phyloP scores from a whole-genome alignment of 2,329 filamentous ascomycete genomes.

The Trichoderma breve region DNA sequence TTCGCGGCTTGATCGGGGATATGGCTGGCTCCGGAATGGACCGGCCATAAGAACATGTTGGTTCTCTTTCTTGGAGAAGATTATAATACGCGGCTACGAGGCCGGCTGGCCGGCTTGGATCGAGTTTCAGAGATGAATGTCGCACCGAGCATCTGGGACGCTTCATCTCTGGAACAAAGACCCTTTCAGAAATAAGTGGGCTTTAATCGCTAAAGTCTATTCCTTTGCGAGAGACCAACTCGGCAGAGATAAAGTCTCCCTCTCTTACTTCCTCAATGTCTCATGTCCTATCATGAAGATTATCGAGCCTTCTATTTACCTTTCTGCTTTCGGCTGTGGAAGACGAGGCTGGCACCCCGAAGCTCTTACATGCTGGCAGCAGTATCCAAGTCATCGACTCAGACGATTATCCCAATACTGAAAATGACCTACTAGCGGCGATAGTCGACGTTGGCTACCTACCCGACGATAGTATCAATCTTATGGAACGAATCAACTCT shows the following conservation, averaged over 20 bases:
- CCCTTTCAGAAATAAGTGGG: background rate
- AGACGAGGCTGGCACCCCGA: background rate
- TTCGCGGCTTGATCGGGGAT: slow-evolving; percentile 52
- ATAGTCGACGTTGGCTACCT: background rate
- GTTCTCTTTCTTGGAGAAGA: background rate
- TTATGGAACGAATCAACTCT: background rate
- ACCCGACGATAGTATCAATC: background rate
- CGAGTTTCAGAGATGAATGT: background rate
- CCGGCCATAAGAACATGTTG: slow-evolving; percentile 18
- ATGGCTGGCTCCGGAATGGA: slow-evolving; percentile 33
- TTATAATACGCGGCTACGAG: background rate
- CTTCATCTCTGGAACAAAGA: background rate
- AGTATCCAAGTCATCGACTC: no score
- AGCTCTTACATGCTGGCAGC: background rate
- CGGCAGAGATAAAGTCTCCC: background rate
- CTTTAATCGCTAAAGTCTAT: background rate
- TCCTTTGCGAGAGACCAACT: background rate
- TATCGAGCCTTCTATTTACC: background rate
- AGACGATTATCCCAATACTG: background rate
- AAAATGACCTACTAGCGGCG: background rate
- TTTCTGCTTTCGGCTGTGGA: background rate
- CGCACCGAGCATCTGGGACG: background rate
- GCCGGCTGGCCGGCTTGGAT: background rate
- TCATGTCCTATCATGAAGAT: background rate
- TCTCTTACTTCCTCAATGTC: background rate